Conservation (phyloP, 2,329 filamentous ascomycete species). For the Cladosporium austrohemisphaericum region DNA sequence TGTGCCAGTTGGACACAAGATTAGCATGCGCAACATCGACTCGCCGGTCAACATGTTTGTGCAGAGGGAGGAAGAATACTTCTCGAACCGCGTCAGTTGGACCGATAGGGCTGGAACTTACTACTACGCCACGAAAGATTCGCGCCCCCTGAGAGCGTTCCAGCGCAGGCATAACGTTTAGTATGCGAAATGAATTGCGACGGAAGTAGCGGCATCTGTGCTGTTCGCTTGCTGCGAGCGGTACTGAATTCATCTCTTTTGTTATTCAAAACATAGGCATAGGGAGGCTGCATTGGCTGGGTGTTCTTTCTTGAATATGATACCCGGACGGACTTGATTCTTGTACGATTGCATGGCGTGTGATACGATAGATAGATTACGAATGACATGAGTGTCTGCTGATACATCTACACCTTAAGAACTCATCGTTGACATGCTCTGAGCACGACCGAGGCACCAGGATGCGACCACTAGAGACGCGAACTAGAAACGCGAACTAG, state of each 20-base stretch:
- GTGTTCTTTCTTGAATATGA: slow-evolving; percentile 14
- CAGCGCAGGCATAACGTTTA: too few relatives aligned
- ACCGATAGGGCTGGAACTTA: slow-evolving; percentile 78
- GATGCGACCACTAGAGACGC: too few relatives aligned
- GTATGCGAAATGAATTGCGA: too few relatives aligned
- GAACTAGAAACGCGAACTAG: too few relatives aligned
- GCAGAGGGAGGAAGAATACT: slow-evolving; percentile 68
- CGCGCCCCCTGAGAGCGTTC: slow-evolving; percentile 50
- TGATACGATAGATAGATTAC: slow-evolving; percentile 10
- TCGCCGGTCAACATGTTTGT: slow-evolving; percentile 77
- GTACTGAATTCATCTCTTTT: neutral
- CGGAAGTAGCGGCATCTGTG: too few relatives aligned
- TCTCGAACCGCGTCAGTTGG: slow-evolving; percentile 77
- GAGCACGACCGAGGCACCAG: too few relatives aligned
- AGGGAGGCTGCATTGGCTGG: slow-evolving; percentile 1
- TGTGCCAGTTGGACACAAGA: slow-evolving; percentile 73
- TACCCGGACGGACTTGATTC: slow-evolving; percentile 6
- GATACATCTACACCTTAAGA: too few relatives aligned
- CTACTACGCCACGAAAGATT: slow-evolving; percentile 80
- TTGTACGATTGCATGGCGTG: slow-evolving; percentile 13
- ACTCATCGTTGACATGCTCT: too few relatives aligned
- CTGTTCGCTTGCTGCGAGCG: too few relatives aligned
- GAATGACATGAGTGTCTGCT: slow-evolving; percentile 1
- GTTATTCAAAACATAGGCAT: neutral
- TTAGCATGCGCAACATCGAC: slow-evolving; percentile 69